Base-by-base conservation (phyloP, 306 rosid species). In the Canavalia gladiata region DNA sequence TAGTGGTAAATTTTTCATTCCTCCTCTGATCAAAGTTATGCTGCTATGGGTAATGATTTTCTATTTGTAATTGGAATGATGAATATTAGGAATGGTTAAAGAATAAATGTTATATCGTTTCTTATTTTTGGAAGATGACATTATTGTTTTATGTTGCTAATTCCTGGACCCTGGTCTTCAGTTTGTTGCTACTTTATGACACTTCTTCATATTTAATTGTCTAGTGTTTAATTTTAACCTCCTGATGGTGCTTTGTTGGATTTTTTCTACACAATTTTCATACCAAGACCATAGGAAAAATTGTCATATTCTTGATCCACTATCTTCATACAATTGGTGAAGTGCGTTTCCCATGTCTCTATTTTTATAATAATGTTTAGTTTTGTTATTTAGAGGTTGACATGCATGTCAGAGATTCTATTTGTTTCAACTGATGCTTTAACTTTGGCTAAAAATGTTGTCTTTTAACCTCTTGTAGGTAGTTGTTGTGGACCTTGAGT, bases 401-500 rank as follows among this genome's bases (percentile, higher is more conserved):
- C 55, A 75, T 70, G 49, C 51, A 68, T 71, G 63, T 57, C 64
- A 69, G 52, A 55, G 12, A 62, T 59, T 76, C 73, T 74, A 49
- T 84, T 60, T 72, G 76, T 63, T 56, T 82, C 63, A 63, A 59
- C 72, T 60, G 71, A 59, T 29, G 31, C 7, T 49, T 74, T 74
- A 49, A 55, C 60, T 50, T 42, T 42, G 68, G 39, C 79, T 5
- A 74, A 50, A 79, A 39, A n/a, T 67, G 68, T 37, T 79, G 51
- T 18, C 62, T 78, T 79, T 82, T 65, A 75, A 73, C 75, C 85
- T 70, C 68, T 68, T 89, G 45, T 86, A 95, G 99, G 99, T 95
- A 51, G 99, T 95, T 74, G 84, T 95, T 82, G 99, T 95, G 90
- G 98, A 95, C 87, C 99, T 95, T 72, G 99, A 90, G 68, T 88